Percentiles rank a stretch among this genome's conserved stretches.
phyloP scores from a whole-genome alignment of 179 eudicot genomes.

The Heliamphora ciliata region DNA sequence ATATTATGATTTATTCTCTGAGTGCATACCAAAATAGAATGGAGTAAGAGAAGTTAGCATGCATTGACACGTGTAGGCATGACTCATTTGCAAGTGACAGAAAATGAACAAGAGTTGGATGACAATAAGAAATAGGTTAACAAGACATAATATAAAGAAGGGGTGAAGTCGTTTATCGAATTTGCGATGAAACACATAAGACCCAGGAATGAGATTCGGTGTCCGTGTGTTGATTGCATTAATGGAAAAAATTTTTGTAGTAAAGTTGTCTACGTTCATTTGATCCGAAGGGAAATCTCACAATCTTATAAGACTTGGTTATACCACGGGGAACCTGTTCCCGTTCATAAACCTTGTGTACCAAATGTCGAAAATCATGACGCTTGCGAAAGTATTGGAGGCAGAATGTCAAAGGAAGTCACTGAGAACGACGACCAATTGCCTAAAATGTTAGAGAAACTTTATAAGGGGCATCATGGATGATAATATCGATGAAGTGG shows the following conservation, averaged over 20 bases:
- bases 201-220: neutral
- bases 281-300: neutral
- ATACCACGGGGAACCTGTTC: neutral
- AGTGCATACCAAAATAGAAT: too few relatives aligned
- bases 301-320: neutral
- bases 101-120: slow-evolving; percentile 1
- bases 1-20: too few relatives aligned
- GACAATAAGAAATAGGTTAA: neutral
- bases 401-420: neutral
- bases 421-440: neutral
- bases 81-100: neutral
- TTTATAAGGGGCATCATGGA: neutral
- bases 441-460: neutral
- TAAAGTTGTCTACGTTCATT: neutral
- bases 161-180: neutral
- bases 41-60: too few relatives aligned
- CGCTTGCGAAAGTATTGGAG: neutral
- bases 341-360: neutral
- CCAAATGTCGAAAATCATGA: neutral
- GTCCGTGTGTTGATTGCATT: neutral
- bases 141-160: neutral
- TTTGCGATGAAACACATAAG: neutral
- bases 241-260: too few relatives aligned
- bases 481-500: too few relatives aligned
- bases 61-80: too few relatives aligned